Evolutionary conservation across 257 asterid genomes (phyloP).

Genomic region (Capsicum rhomboideum): DNA sequence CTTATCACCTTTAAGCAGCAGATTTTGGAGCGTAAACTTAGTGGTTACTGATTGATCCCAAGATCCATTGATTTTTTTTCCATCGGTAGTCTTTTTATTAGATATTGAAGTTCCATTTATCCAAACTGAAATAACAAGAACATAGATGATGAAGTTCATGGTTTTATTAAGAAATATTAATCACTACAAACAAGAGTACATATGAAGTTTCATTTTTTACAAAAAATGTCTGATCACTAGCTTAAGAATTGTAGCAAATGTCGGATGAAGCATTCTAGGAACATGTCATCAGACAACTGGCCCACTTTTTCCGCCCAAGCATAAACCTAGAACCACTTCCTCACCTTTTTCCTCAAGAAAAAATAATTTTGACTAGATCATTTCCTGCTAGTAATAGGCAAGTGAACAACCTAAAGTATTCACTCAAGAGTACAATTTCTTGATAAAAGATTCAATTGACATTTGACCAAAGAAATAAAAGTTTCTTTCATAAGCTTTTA

Average conservation of each 20-base stretch:
- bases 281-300: background rate
- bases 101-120: background rate
- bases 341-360: background rate
- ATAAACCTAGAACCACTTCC: background rate
- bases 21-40: background rate
- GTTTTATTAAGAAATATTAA: background rate
- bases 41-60: background rate
- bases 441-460: background rate
- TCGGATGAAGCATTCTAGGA: background rate
- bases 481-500: background rate
- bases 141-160: background rate
- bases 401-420: background rate
- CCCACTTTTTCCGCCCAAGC: background rate
- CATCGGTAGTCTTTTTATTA: background rate
- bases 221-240: background rate
- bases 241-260: background rate
- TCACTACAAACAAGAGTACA: background rate
- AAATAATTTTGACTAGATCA: background rate
- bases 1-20: background rate
- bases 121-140: background rate
- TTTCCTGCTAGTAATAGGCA: background rate
- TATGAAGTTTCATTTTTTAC: background rate
- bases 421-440: background rate
- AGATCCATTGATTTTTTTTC: background rate
- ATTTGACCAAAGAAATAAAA: background rate